phyloP scores from a whole-genome alignment of 257 asterid species.

The Jacaranda copaia region DNA sequence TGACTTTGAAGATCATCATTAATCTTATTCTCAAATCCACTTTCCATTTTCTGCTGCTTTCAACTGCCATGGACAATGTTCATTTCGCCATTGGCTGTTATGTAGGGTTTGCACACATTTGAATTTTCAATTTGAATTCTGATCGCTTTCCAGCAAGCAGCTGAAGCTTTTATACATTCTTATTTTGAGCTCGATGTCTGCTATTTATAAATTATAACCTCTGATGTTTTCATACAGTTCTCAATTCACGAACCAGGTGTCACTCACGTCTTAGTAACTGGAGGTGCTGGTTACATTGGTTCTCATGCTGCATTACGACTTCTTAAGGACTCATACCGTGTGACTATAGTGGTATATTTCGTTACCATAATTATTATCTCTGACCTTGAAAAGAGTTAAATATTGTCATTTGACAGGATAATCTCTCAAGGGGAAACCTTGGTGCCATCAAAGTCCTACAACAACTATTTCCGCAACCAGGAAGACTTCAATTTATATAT shows the following conservation, averaged over 20 bases:
- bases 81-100: too few relatives aligned
- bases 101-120: too few relatives aligned
- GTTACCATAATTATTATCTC: not conserved
- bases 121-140: too few relatives aligned
- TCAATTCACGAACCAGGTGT: not conserved
- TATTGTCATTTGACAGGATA: conserved; percentile 4
- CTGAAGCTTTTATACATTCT: not conserved
- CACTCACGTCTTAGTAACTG: not conserved
- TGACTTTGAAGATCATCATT: too few relatives aligned
- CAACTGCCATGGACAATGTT: too few relatives aligned
- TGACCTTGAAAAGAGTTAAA: not conserved
- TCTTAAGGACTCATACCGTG: not conserved
- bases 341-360: not conserved
- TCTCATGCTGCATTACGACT: conserved; percentile 9
- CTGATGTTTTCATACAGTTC: not conserved
- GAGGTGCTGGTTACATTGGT: conserved; percentile 7
- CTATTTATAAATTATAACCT: not conserved
- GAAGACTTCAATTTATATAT: not conserved
- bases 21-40: too few relatives aligned
- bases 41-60: too few relatives aligned
- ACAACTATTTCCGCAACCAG: not conserved
- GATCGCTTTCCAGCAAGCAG: too few relatives aligned
- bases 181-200: not conserved
- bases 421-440: conserved; percentile 2
- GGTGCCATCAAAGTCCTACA: not conserved